phyloP scores from a whole-genome alignment of 1,284 basidiomycete genomes.

The Rhodotorula glutinis region DNA sequence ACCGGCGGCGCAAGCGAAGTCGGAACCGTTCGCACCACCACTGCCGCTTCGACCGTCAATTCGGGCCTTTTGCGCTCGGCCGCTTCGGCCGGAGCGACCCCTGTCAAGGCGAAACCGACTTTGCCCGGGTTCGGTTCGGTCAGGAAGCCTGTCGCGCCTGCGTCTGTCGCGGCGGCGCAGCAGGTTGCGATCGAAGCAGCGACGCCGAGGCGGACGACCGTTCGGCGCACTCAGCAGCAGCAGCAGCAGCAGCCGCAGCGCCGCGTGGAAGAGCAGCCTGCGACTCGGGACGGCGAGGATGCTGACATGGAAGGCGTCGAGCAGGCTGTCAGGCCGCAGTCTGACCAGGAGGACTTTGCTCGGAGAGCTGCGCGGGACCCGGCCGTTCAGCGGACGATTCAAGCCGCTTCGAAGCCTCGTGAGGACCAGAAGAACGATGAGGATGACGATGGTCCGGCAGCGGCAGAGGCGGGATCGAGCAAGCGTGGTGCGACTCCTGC shows the following conservation, averaged over 20 bases:
- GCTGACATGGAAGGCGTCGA: slow-evolving; percentile 5
- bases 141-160: slow-evolving; percentile 3
- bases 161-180: neutral
- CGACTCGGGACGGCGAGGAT: slow-evolving; percentile 2
- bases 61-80: neutral
- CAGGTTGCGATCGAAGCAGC: neutral
- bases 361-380: slow-evolving; percentile 5
- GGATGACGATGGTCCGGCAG: too few relatives aligned
- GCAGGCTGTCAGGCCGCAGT: neutral
- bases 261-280: too few relatives aligned
- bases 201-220: neutral
- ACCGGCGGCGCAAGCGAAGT: neutral
- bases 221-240: neutral
- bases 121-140: slow-evolving; percentile 24
- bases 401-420: neutral
- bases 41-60: neutral
- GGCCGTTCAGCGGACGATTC: slow-evolving; percentile 9
- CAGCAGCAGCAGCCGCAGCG: neutral
- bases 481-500: neutral
- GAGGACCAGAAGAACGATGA: neutral
- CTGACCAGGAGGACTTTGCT: slow-evolving; percentile 2
- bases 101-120: slow-evolving; percentile 16
- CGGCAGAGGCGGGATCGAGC: neutral
- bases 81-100: neutral
- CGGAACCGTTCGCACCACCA: neutral